Base-by-base conservation (phyloP, 2,329 filamentous ascomycete species). In the Thielaviopsis euricoi region DNA sequence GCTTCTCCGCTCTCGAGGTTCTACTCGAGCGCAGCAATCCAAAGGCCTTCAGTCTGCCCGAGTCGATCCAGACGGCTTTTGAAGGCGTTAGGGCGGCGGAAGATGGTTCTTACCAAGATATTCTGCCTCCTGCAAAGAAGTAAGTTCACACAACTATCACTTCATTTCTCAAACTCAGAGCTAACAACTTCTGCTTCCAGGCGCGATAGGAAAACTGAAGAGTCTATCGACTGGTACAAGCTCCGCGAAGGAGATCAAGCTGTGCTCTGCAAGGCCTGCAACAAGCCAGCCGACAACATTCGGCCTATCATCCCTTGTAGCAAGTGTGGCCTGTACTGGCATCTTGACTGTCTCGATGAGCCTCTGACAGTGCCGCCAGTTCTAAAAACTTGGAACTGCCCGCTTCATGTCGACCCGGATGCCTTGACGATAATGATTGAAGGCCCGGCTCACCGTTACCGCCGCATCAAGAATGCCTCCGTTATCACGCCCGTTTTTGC, bases 291-390 rank as follows among this genome's bases (percentile, higher is more conserved):
- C 52, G 73, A 79, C 21, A 70, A 73, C 62, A 77, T 77, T 64
- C 81, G 86, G 25, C 80, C 85, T 63, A 89, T 97, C 64, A 85
- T 96, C 63, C 82, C 86, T 52, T 98, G 91, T 73, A 89, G 89
- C 69, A 81, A 79, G 65, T 98, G 91, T 70, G 76, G 80, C 13
- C 77, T 88, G 37, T 79, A 84, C 66, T 98, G 90, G 86, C 93
- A 98, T 72, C 75, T 95, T 55, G 91, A 97, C 70, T 98, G 93
- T 70, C 74, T 95, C 17, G 84, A 94, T 66, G 87, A 89, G 26
- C 90, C 91, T 37, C 73, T 90, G 66, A 82, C 89, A 37, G 82
- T 86, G 58, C 86, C 89, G 46, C 90, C 90, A 12, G 78, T 82
- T 55, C 76, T 85, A 55, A 82, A 84, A 65, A 85, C 83, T 58